Evolutionary conservation across 495 filamentous ascomycete genomes (phyloP).

Genomic region (Podospora bellae-mahoneyi): DNA sequence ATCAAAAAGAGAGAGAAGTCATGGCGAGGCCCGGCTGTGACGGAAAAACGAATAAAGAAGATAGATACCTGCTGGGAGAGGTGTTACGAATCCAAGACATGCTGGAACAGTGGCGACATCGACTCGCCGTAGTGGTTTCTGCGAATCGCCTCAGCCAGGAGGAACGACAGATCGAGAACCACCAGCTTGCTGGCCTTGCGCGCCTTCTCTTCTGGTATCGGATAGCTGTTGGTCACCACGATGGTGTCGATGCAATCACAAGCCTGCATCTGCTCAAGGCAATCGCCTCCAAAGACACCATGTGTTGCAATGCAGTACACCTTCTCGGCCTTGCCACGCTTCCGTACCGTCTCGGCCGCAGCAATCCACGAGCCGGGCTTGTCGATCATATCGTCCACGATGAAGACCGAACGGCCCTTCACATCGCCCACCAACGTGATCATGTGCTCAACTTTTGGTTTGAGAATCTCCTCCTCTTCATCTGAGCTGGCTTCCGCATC

Average conservation of each 20-base stretch:
- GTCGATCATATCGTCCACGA: constrained; percentile 99
- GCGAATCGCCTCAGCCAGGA: constrained; percentile 88
- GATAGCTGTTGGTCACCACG: constrained; percentile 95
- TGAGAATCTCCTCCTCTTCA: constrained; percentile 78
- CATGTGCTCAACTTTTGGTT: constrained; percentile 78
- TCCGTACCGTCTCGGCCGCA: constrained; percentile 95
- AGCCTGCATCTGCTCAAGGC: constrained; percentile 82
- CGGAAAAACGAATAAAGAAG: constrained; percentile 17
- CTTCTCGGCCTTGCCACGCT: constrained; percentile 83
- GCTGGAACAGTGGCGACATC: constrained; percentile 81
- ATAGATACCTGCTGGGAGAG: constrained; percentile 9
- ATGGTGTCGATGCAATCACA: constrained; percentile 91
- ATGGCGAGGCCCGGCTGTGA: constrained; percentile 6
- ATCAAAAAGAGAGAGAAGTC: constrained; percentile 11
- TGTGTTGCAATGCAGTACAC: constrained; percentile 98
- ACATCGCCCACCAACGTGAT: constrained; percentile 96
- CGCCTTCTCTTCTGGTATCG: constrained; percentile 69
- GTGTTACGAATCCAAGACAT: constrained; percentile 52
- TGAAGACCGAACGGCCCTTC: constrained; percentile 76
- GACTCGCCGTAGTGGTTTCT: constrained; percentile 91
- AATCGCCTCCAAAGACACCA: constrained; percentile 86
- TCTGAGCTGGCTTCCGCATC: constrained; percentile 78
- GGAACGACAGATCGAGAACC: constrained; percentile 79
- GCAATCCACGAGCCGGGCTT: constrained; percentile 96
- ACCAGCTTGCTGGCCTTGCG: constrained; percentile 76